These are phyloP conservation scores for Gossypium thurberi DNA, from an alignment of 345 rosid species.

Conservation along the genomic window DNA sequence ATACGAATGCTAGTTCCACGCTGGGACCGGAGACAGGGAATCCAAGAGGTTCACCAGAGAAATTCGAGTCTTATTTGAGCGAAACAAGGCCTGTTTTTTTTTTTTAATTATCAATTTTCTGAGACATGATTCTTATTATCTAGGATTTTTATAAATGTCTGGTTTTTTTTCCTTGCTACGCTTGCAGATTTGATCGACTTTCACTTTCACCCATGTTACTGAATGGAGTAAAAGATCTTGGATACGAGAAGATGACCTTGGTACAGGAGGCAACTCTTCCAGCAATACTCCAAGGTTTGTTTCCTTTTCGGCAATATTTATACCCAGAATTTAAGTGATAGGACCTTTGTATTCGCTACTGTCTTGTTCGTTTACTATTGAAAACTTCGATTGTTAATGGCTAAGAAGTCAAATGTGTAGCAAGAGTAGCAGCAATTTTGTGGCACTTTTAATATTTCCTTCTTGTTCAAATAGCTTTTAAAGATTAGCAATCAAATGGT, in stretches of 20 bases:
- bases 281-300: constrained; percentile 31
- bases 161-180: constrained; percentile 13
- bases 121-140: constrained; percentile 1
- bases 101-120: neutral
- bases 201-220: constrained; percentile 65
- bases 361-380: too few species aligned
- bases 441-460: neutral
- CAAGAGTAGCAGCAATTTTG: neutral
- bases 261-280: constrained; percentile 98
- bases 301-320: too few species aligned
- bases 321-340: too few species aligned
- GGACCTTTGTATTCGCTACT: too few species aligned
- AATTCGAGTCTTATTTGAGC: constrained; percentile 63
- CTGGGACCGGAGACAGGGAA: constrained; percentile 31
- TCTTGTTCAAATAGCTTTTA: neutral
- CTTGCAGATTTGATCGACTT: constrained; percentile 79
- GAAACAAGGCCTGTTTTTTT: constrained; percentile 55
- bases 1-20: constrained; percentile 25
- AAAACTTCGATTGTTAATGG: too few species aligned
- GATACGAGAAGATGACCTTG: constrained; percentile 85
- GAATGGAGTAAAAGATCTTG: constrained; percentile 77
- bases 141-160: constrained; percentile 10
- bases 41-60: constrained; percentile 28
- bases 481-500: neutral
- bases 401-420: neutral